Evolutionary conservation across 2,329 filamentous ascomycete species (phyloP), one percentile per base, ranked within the genome.

Genomic region (Talaromyces sp.): DNA sequence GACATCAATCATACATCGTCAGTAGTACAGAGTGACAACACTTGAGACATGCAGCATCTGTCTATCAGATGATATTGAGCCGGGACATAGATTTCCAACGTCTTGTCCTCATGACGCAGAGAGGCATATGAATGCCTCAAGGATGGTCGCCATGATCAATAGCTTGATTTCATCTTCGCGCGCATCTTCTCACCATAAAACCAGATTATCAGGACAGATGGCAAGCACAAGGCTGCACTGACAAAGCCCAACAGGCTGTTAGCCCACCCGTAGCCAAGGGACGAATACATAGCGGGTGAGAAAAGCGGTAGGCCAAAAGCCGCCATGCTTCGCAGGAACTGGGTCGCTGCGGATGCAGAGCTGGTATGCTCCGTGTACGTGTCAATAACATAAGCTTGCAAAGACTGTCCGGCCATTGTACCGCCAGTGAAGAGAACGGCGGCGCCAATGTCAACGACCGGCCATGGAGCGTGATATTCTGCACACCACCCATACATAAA

Each of bases 401-500:
- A 49, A 25, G 45, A 5, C 22, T 49, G 45, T 17, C 45, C 22
- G 13, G 45, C 45, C 45, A 49, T 25, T 49, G 45, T 25, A 7
- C 45, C 45, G 17, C 45, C 45, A 6, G 17, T 25, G 56, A 25
- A 59, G 56, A 34, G 51, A 6, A 49, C 7, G 1, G 45, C 45
- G 45, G 45, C 22, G 5, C 45, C 45, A 49, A 53, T 53, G 6
- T 49, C 45, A 13, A 49, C 45, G 11, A 49, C 45, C 5, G 22
- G 22, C 45, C 65, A 80, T 81, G 66, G 84, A 0, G 79, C 74
- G 1, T 79, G 72, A 34, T 80, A 77, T 59, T 88, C 77, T 0
- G 85, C 85, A 1, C 80, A 77, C 85, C 86, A 88, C 45, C 85
- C 86, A 70, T 87, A 88, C 75, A 83, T 81, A 68, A 87, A 82